Evolutionary conservation across 768 basidiomycete genomes (phyloP).

Genomic region (Roridomyces roridus): DNA sequence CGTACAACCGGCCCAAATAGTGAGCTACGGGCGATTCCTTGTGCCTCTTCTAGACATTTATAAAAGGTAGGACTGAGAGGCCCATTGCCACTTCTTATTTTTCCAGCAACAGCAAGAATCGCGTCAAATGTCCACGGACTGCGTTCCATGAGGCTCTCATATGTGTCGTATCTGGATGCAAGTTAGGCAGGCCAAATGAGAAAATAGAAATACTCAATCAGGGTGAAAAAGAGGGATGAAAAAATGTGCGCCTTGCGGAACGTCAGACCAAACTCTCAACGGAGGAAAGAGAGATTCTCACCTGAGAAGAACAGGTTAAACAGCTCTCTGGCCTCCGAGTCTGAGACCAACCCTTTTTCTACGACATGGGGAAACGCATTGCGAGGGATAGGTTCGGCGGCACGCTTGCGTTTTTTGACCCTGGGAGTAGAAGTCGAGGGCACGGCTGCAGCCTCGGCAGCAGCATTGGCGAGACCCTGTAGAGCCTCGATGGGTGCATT

Average conservation of each 20-base stretch:
- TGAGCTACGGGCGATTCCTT: conserved; percentile 92
- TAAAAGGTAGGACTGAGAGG: conserved; percentile 87
- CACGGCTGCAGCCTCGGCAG: conserved; percentile 89
- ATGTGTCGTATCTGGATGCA: conserved; percentile 90
- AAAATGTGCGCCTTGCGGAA: conserved; percentile 94
- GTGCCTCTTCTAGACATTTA: conserved; percentile 91
- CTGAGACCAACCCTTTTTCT: conserved; percentile 89
- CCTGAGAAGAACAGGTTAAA: conserved; percentile 88
- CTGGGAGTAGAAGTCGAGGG: conserved; percentile 72
- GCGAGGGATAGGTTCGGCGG: conserved; percentile 79
- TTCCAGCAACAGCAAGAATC: conserved; percentile 89
- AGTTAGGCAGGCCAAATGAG: too few relatives aligned
- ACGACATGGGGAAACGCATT: conserved; percentile 91
- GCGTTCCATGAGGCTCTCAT: conserved; percentile 89
- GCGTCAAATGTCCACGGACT: conserved; percentile 97
- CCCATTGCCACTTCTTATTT: conserved; percentile 90
- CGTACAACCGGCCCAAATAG: conserved; percentile 93
- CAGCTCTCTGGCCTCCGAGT: conserved; percentile 86
- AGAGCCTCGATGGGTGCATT: conserved; percentile 95
- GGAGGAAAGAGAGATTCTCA: too few relatives aligned
- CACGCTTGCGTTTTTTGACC: conserved; percentile 86
- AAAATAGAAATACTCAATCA: too few relatives aligned
- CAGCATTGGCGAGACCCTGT: conserved; percentile 93
- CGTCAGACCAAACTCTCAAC: too few relatives aligned
- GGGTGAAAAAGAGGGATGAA: conserved; percentile 97